Evolutionary conservation across 371 early-diverging fungal species (phyloP).

Genomic region (Coemansia sp.): DNA sequence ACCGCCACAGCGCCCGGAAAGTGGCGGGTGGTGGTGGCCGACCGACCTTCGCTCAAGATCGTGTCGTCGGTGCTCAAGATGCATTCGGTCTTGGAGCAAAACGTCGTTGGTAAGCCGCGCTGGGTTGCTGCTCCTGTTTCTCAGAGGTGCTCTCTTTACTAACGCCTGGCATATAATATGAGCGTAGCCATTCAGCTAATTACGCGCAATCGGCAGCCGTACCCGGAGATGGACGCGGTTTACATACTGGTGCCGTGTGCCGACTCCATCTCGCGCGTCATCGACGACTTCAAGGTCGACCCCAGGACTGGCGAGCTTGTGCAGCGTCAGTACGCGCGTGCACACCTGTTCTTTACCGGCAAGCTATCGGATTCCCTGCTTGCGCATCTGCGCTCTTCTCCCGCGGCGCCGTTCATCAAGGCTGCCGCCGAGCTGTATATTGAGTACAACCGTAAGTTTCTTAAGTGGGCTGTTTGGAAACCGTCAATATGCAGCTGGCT

Average conservation of each 20-base stretch:
- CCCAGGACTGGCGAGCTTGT: conserved; percentile 1
- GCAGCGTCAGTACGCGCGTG: conserved; percentile 62
- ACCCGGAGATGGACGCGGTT: conserved; percentile 76
- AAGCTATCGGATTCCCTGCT: conserved; percentile 61
- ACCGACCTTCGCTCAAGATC: conserved; percentile 78
- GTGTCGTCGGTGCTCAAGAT: conserved; percentile 86
- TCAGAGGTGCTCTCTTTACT: too few relatives aligned
- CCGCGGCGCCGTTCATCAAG: conserved; percentile 61
- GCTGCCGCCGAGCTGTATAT: conserved; percentile 71
- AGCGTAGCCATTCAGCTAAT: conserved; percentile 57
- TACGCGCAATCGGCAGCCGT: conserved; percentile 57
- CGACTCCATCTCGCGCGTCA: conserved; percentile 72
- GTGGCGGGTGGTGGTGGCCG: conserved; percentile 93
- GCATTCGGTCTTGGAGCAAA: conserved; percentile 91
- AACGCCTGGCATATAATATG: background rate
- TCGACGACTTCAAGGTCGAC: conserved; percentile 70
- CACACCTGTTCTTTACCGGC: conserved; percentile 74
- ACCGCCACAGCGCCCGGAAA: conserved; percentile 65
- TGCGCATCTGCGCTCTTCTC: conserved; percentile 56
- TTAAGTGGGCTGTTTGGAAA: too few relatives aligned
- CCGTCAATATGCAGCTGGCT: background rate
- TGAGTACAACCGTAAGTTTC: conserved; percentile 56
- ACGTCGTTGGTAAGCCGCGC: conserved; percentile 73
- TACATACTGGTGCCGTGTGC: conserved; percentile 84
- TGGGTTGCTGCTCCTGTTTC: background rate